Evolutionary conservation across 129 eudicot genomes (phyloP).

Genomic region (Sambucus nigra): DNA sequence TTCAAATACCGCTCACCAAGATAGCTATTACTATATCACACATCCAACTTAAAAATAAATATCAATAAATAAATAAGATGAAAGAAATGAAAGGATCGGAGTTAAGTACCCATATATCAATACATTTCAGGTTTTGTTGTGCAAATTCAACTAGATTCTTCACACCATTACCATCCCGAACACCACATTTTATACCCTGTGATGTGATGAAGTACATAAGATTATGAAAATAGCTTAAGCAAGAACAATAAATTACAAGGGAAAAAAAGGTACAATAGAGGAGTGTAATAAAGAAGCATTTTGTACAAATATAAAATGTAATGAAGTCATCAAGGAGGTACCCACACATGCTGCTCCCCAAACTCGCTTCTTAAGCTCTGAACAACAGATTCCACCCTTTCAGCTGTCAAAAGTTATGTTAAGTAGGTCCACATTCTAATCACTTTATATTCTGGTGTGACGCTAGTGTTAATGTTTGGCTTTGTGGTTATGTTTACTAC

Average conservation of each 20-base stretch:
- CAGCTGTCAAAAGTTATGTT: slow-evolving; percentile 38
- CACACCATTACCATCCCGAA: slow-evolving; percentile 76
- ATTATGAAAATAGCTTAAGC: background rate
- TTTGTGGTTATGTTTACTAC: background rate
- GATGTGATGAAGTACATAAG: slow-evolving; percentile 5
- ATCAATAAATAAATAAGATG: background rate
- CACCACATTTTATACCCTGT: slow-evolving; percentile 90
- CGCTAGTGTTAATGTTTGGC: background rate
- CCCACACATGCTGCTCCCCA: slow-evolving; percentile 99
- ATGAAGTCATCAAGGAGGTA: slow-evolving; percentile 48
- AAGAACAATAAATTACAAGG: background rate
- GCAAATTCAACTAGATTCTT: slow-evolving; percentile 82
- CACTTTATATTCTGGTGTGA: background rate
- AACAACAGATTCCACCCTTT: slow-evolving; percentile 73
- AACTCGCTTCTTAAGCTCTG: slow-evolving; percentile 46
- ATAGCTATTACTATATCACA: background rate
- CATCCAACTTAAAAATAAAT: background rate
- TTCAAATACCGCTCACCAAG: background rate
- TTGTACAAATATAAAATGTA: too few relatives aligned
- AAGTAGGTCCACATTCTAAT: background rate
- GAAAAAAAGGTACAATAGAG: background rate
- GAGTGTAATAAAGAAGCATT: too few relatives aligned
- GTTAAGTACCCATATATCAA: slow-evolving; percentile 81
- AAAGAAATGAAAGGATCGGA: background rate
- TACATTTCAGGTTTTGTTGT: slow-evolving; percentile 52